Evolutionary conservation across 2,329 filamentous ascomycete species (phyloP).

Genomic region (Sporothrix humicola): DNA sequence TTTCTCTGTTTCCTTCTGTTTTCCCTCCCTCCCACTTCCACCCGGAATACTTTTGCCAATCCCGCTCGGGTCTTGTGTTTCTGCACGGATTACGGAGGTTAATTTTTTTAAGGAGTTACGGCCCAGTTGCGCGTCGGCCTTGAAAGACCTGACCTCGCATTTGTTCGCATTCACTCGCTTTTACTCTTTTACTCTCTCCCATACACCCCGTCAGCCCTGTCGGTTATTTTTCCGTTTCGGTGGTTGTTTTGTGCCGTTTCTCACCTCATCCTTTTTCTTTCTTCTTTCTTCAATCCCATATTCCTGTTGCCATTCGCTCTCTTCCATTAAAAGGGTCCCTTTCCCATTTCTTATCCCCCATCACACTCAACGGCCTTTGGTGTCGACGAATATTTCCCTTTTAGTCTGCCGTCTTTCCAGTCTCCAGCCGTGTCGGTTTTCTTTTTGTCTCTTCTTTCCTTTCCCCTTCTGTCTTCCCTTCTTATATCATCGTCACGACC

Average conservation of each 20-base stretch:
- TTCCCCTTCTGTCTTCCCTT: neutral
- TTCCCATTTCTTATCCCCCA: neutral
- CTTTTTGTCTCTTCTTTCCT: neutral
- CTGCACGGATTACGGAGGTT: conserved; percentile 5
- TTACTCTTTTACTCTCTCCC: neutral
- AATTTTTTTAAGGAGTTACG: neutral
- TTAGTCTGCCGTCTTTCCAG: neutral
- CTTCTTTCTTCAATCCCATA: neutral
- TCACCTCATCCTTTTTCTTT: neutral
- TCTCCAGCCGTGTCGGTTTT: too few species aligned
- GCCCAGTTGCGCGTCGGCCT: neutral
- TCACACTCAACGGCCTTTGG: neutral
- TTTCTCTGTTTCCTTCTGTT: neutral
- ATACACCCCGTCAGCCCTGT: conserved; percentile 6
- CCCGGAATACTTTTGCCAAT: neutral
- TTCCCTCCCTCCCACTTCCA: neutral
- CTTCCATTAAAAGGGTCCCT: neutral
- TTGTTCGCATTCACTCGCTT: neutral
- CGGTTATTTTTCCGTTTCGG: conserved; percentile 1
- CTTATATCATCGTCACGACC: neutral
- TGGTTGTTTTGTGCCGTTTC: neutral
- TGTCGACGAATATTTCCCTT: neutral
- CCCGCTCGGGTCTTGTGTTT: neutral
- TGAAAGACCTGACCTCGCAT: neutral
- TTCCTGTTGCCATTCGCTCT: neutral